phyloP scores from a whole-genome alignment of 2,329 filamentous ascomycete genomes.

The Aspergillus ochraceoroseus region DNA sequence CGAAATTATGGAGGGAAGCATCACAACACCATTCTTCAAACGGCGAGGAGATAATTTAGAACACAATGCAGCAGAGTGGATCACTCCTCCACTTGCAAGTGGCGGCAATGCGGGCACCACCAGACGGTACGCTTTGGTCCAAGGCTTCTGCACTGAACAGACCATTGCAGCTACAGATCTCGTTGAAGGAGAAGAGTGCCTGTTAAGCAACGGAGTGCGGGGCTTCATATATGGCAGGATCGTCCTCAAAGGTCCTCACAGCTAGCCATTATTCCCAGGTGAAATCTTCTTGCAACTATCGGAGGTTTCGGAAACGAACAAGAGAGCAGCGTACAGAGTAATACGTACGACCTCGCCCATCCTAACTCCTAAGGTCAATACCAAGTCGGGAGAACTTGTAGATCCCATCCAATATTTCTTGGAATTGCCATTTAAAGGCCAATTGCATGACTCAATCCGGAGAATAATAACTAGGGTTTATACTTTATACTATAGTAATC shows the following conservation, averaged over 20 bases:
- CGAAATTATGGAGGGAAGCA: constrained; percentile 77
- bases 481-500: too few species aligned
- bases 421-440: too few species aligned
- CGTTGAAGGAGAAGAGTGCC: constrained; percentile 69
- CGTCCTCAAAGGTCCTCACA: constrained; percentile 11
- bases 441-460: too few species aligned
- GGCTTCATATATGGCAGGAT: constrained; percentile 59
- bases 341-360: too few species aligned
- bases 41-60: constrained; percentile 49
- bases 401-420: too few species aligned
- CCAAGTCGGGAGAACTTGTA: too few species aligned
- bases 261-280: too few species aligned
- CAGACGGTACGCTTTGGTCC: constrained; percentile 73
- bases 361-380: too few species aligned
- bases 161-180: constrained; percentile 57
- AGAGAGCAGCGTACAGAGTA: too few species aligned
- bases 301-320: too few species aligned
- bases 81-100: constrained; percentile 69
- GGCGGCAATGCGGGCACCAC: constrained; percentile 82
- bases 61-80: constrained; percentile 56
- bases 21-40: constrained; percentile 72
- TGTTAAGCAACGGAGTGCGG: constrained; percentile 82
- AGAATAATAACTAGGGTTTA: too few species aligned
- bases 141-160: constrained; percentile 62
- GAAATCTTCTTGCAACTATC: too few species aligned